Conservation (phyloP, 345 rosid genomes). For the Hirschfeldia incana region DNA sequence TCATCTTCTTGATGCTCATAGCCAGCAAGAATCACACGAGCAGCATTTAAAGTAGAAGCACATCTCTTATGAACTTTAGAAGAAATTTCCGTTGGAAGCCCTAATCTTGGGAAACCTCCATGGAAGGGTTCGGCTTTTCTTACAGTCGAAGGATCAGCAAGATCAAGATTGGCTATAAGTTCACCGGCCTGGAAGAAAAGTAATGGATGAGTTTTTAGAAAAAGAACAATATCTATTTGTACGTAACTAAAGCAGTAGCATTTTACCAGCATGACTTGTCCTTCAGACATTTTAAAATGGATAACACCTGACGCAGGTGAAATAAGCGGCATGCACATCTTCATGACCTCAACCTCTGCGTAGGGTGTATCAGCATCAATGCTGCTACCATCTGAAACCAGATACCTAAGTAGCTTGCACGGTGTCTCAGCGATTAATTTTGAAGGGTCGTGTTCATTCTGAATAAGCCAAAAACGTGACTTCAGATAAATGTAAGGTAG, state of each 20-base stretch:
- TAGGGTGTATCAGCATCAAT: slow-evolving; percentile 90
- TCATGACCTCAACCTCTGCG: slow-evolving; percentile 99
- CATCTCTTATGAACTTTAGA: slow-evolving; percentile 99
- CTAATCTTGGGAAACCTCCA: slow-evolving; percentile 84
- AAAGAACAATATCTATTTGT: background rate
- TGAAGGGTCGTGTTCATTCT: slow-evolving; percentile 99
- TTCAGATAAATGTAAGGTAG: background rate
- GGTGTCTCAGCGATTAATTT: slow-evolving; percentile 97
- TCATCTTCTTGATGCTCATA: slow-evolving; percentile 92
- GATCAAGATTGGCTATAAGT: slow-evolving; percentile 92
- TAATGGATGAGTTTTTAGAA: background rate
- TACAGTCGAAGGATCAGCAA: slow-evolving; percentile 98
- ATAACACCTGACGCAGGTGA: slow-evolving; percentile 96
- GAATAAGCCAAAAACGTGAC: slow-evolving; percentile 31
- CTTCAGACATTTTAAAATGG: slow-evolving; percentile 86
- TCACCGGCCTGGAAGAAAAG: slow-evolving; percentile 79
- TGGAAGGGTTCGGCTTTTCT: slow-evolving; percentile 95
- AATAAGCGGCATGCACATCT: slow-evolving; percentile 99
- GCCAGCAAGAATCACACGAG: slow-evolving; percentile 97
- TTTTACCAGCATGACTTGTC: slow-evolving; percentile 98
- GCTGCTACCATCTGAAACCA: slow-evolving; percentile 85
- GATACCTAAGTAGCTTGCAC: slow-evolving; percentile 92
- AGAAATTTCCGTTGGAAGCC: slow-evolving; percentile 90
- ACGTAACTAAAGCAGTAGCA: background rate
- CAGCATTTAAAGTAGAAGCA: slow-evolving; percentile 88